Base-by-base conservation (phyloP, 192 early-diverging fungal species). In the Pilobolus umbonatus region DNA sequence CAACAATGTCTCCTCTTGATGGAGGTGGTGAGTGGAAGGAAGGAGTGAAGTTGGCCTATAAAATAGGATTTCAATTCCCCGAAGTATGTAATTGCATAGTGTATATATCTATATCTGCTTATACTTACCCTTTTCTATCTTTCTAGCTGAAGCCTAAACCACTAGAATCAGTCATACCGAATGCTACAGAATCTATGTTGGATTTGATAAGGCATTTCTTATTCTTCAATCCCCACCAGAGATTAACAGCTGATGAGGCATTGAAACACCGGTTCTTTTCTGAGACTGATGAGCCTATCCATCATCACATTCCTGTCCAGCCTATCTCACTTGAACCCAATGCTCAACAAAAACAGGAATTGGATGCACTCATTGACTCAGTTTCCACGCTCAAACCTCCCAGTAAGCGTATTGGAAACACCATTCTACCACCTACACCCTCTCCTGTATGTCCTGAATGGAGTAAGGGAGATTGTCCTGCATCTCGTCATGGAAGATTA, bases 161-260 rank as follows among this genome's bases (percentile, higher is more conserved):
- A 5, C 64, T 92, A 30, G 63, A 68, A n/a, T 55, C 82, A 4
- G 67, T 87, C 11, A 74, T 93, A 22, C 84, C 81, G 4, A 70
- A 76, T 10, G 87, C 83, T 15, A 76, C 85, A 3, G 50, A 64
- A 11, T 77, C 72, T 5, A 67, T 85, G 34, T 53, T 86, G 11
- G 75, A 79, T 28, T 50, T 96, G 4, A 74, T 96, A 6, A 81
- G 78, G 17, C 83, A 87, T 25, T 75, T 91, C 53, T 73, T 96
- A 26, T 75, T 78, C 29, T 93, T 91, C 55, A 90, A 93, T 50
- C 92, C 94, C 12, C 74, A 73, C n/a, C 66, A 74, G 21, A 70
- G 94, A 22, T 80, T 86, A 5, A 90, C 90, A 0, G 91, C 94
- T 0, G 63, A 74, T 9, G 86, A 88, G 26, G 80, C 85, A 0